Conservation (phyloP, 2,329 filamentous ascomycete species). For the Pseudovirgaria hyperparasitica region DNA sequence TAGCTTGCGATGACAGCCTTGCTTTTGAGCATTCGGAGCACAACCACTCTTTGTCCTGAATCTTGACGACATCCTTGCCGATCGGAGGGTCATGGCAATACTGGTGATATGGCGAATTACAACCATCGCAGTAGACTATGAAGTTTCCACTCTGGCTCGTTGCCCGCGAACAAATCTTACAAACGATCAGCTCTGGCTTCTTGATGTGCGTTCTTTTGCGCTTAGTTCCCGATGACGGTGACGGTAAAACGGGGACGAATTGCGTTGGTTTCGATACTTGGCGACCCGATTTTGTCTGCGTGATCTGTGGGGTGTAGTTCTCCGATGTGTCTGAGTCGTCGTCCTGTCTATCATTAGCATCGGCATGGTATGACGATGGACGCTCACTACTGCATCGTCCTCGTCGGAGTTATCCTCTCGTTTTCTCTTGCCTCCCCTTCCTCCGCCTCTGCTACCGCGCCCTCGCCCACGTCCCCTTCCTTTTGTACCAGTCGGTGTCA, state of each 20-base stretch:
- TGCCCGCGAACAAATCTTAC: slow-evolving; percentile 59
- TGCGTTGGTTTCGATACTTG: slow-evolving; percentile 54
- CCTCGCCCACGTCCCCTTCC: slow-evolving; percentile 27
- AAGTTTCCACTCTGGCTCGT: slow-evolving; percentile 61
- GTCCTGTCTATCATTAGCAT: slow-evolving; percentile 7
- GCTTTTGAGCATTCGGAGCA: slow-evolving; percentile 46
- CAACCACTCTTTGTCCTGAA: slow-evolving; percentile 58
- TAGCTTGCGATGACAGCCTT: no score
- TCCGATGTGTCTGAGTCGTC: slow-evolving; percentile 27
- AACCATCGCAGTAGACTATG: slow-evolving; percentile 78
- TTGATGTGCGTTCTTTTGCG: slow-evolving; percentile 45
- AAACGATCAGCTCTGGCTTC: slow-evolving; percentile 42
- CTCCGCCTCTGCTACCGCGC: slow-evolving; percentile 21
- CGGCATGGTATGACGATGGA: background rate
- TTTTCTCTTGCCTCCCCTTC: slow-evolving; percentile 26
- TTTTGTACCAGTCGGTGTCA: slow-evolving; percentile 17
- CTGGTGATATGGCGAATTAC: slow-evolving; percentile 69
- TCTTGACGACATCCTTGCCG: slow-evolving; percentile 52
- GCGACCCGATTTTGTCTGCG: slow-evolving; percentile 63
- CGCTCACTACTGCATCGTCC: slow-evolving; percentile 18
- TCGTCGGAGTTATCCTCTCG: slow-evolving; percentile 21
- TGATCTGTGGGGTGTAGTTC: slow-evolving; percentile 43
- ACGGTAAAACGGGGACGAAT: slow-evolving; percentile 44
- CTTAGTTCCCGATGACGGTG: slow-evolving; percentile 36
- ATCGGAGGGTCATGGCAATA: slow-evolving; percentile 69